Conservation (phyloP, 768 basidiomycete species). For the Tulasnella sp. region DNA sequence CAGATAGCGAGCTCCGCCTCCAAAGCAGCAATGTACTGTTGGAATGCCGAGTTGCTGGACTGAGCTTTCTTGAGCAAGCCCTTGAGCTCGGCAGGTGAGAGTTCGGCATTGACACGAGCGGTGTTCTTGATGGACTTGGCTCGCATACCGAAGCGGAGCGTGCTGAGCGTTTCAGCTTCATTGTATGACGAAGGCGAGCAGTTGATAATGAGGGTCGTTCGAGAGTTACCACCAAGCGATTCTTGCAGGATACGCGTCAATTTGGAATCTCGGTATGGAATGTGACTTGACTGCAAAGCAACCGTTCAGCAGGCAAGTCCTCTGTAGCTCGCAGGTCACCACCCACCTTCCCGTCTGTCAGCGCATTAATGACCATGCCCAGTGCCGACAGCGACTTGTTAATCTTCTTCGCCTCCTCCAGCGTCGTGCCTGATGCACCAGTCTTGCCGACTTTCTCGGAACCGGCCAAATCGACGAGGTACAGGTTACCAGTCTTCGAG, state of each 20-base stretch:
- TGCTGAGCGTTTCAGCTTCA: slow-evolving; percentile 91
- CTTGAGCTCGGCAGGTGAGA: slow-evolving; percentile 95
- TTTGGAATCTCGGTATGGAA: slow-evolving; percentile 98
- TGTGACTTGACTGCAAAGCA: slow-evolving; percentile 74
- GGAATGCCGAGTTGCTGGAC: slow-evolving; percentile 73
- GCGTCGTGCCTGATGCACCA: slow-evolving; percentile 95
- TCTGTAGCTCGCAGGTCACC: not conserved
- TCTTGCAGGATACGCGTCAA: slow-evolving; percentile 99
- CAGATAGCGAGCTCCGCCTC: slow-evolving; percentile 89
- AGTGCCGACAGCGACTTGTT: slow-evolving; percentile 97
- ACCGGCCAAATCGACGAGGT: slow-evolving; percentile 96
- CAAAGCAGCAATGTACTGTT: slow-evolving; percentile 81
- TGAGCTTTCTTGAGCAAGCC: slow-evolving; percentile 85
- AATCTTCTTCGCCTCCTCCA: slow-evolving; percentile 99
- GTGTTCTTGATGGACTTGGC: slow-evolving; percentile 99
- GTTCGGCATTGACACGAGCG: slow-evolving; percentile 95
- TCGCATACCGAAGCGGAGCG: slow-evolving; percentile 98
- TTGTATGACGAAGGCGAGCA: slow-evolving; percentile 98
- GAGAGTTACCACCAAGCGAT: slow-evolving; percentile 90
- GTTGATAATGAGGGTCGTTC: slow-evolving; percentile 98
- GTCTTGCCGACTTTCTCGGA: slow-evolving; percentile 99
- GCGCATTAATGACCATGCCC: slow-evolving; percentile 98
- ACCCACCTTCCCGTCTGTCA: slow-evolving; percentile 88
- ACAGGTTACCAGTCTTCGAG: slow-evolving; percentile 93
- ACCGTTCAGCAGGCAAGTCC: slow-evolving; percentile 17